These are phyloP conservation scores for Liquidambar formosana DNA, from an alignment of 164 flowering plant genomes.

Conservation along the genomic window DNA sequence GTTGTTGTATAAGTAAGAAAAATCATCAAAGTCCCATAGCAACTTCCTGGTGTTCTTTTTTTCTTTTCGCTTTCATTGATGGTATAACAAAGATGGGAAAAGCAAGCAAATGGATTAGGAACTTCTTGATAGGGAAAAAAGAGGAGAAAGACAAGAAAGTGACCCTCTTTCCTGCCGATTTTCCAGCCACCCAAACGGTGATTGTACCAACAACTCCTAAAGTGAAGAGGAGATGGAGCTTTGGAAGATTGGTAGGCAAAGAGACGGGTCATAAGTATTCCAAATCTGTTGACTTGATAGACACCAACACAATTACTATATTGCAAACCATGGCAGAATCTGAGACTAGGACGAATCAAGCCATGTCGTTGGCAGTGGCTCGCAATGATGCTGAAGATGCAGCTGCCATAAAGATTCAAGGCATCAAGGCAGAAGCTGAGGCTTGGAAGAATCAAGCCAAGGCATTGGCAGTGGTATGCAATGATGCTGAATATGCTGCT, in stretches of 20 bases:
- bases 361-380: neutral
- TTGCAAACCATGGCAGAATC: slow-evolving; percentile 1
- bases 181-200: neutral
- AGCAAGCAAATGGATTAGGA: slow-evolving; percentile 67
- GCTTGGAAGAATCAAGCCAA: neutral
- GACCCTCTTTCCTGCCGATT: slow-evolving; percentile 7
- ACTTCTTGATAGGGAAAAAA: slow-evolving; percentile 44
- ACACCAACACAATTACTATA: neutral
- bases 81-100: slow-evolving; percentile 53
- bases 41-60: neutral
- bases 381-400: slow-evolving; percentile 13
- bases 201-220: slow-evolving; percentile 14
- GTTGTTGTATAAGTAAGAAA: neutral
- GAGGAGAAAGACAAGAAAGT: slow-evolving; percentile 27
- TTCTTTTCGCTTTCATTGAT: neutral
- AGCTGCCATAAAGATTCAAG: slow-evolving; percentile 49
- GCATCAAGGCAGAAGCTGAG: slow-evolving; percentile 10
- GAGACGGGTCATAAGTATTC: slow-evolving; percentile 17
- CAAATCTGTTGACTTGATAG: slow-evolving; percentile 25
- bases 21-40: neutral
- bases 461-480: neutral
- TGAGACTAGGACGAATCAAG: slow-evolving; percentile 1
- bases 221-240: slow-evolving; percentile 42
- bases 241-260: slow-evolving; percentile 25
- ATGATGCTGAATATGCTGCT: slow-evolving; percentile 24